Percentiles rank a stretch among this genome's conserved stretches.
phyloP scores from a whole-genome alignment of 345 rosid species.

The Conringia planisiliqua region DNA sequence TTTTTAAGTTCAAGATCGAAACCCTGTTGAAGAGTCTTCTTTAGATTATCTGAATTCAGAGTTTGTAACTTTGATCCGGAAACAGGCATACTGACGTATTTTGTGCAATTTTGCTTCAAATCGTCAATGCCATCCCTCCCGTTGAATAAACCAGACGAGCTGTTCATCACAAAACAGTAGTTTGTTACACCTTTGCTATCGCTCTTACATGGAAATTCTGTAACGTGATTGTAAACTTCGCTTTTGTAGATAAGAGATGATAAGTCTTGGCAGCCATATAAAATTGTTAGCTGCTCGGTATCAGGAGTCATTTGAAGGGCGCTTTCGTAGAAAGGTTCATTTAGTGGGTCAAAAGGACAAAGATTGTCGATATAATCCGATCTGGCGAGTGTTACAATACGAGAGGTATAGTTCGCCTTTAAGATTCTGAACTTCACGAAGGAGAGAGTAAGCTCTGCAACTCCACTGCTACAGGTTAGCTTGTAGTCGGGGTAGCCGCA shows the following conservation, averaged over 20 bases:
- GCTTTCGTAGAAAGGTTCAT: not conserved
- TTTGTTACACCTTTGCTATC: not conserved
- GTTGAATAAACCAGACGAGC: not conserved
- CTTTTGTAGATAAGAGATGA: no score
- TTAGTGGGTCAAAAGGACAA: constrained; percentile 14
- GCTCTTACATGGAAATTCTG: no score
- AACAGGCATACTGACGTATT: constrained; percentile 15
- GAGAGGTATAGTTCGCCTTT: not conserved
- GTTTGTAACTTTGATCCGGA: not conserved
- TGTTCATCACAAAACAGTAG: constrained; percentile 2
- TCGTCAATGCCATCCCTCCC: not conserved
- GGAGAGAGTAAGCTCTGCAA: constrained; percentile 20
- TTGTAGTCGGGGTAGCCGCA: no score
- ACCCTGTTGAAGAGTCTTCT: constrained; percentile 23
- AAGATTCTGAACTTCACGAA: constrained; percentile 27
- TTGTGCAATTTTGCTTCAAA: not conserved
- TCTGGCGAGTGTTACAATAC: constrained; percentile 24
- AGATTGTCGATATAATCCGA: constrained; percentile 18
- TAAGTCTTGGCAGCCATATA: not conserved
- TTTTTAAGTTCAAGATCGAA: constrained; percentile 21
- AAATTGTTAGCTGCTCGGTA: not conserved
- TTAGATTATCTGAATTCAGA: not conserved
- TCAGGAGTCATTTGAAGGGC: not conserved
- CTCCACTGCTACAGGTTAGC: not conserved
- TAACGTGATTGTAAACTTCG: no score